Percentiles rank a stretch among this genome's conserved stretches.
Evolutionary conservation across 345 rosid species (phyloP).

Genomic region (Tarenaya hassleriana): DNA sequence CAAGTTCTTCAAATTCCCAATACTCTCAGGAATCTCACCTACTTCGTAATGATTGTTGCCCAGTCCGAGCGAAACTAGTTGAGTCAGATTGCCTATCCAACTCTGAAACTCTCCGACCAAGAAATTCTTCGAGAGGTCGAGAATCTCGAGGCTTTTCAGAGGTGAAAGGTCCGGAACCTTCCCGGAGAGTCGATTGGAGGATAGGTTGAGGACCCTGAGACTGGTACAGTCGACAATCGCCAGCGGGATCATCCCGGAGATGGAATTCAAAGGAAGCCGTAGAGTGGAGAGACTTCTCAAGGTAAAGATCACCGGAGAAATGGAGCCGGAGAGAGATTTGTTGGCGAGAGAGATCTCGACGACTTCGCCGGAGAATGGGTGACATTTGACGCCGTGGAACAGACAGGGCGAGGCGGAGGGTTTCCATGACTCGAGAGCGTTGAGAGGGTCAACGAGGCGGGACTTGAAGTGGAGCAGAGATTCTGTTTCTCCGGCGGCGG

Average conservation of each 20-base stretch:
- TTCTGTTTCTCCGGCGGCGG: slow-evolving; percentile 38
- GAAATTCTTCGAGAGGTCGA: slow-evolving; percentile 47
- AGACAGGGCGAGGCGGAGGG: slow-evolving; percentile 51
- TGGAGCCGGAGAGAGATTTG: slow-evolving; percentile 51
- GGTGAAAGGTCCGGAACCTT: slow-evolving; percentile 54
- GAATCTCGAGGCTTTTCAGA: slow-evolving; percentile 38
- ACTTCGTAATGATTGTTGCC: slow-evolving; percentile 43
- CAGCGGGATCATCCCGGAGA: slow-evolving; percentile 54
- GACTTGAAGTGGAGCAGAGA: slow-evolving; percentile 65
- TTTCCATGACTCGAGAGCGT: slow-evolving; percentile 59
- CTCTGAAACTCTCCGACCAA: slow-evolving; percentile 54
- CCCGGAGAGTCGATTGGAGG: slow-evolving; percentile 47
- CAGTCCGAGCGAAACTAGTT: slow-evolving; percentile 39
- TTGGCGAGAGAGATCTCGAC: slow-evolving; percentile 40
- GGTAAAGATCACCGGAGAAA: slow-evolving; percentile 51
- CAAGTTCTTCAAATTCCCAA: slow-evolving; percentile 65
- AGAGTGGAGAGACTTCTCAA: slow-evolving; percentile 43
- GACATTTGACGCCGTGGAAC: slow-evolving; percentile 58
- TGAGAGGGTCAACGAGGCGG: slow-evolving; percentile 50
- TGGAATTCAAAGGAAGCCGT: slow-evolving; percentile 38
- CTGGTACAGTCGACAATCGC: slow-evolving; percentile 38
- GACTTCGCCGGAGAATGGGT: slow-evolving; percentile 40
- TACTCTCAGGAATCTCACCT: slow-evolving; percentile 45
- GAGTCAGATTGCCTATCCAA: slow-evolving; percentile 61
- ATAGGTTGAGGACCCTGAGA: slow-evolving; percentile 55